Conservation (phyloP, 2,329 filamentous ascomycete genomes). For the Fusarium sp. region DNA sequence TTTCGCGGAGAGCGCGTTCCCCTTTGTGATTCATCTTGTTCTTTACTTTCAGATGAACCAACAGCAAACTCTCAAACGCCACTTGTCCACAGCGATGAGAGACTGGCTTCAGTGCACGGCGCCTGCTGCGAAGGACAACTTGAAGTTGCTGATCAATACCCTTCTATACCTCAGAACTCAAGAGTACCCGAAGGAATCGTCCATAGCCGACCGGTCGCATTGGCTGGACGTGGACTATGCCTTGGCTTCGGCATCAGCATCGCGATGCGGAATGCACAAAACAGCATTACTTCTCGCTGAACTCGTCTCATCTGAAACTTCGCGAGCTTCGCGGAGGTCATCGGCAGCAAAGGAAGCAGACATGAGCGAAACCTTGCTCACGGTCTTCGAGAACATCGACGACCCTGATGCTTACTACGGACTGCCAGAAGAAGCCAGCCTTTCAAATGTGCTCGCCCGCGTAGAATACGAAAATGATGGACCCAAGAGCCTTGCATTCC, state of each 20-base stretch:
- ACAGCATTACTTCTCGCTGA: slow-evolving; percentile 89
- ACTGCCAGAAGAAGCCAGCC: slow-evolving; percentile 81
- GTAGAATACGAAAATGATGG: slow-evolving; percentile 93
- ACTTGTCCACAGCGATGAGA: slow-evolving; percentile 77
- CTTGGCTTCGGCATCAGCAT: slow-evolving; percentile 79
- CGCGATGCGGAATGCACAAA: slow-evolving; percentile 87
- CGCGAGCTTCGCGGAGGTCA: slow-evolving; percentile 76
- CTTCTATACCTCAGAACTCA: slow-evolving; percentile 93
- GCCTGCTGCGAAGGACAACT: slow-evolving; percentile 69
- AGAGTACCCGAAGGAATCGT: slow-evolving; percentile 80
- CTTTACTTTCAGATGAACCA: slow-evolving; percentile 78
- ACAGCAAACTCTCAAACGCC: slow-evolving; percentile 71
- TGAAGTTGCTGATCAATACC: slow-evolving; percentile 81
- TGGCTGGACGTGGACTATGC: slow-evolving; percentile 91
- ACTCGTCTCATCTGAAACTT: slow-evolving; percentile 72
- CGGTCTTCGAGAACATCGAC: slow-evolving; percentile 92
- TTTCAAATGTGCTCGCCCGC: slow-evolving; percentile 83
- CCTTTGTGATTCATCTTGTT: slow-evolving; percentile 88
- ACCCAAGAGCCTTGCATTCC: slow-evolving; percentile 88
- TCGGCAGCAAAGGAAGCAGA: slow-evolving; percentile 70
- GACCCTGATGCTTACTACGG: slow-evolving; percentile 98
- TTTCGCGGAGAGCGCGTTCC: slow-evolving; percentile 83
- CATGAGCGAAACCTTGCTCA: slow-evolving; percentile 79
- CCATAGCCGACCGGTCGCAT: slow-evolving; percentile 81
- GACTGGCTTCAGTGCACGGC: slow-evolving; percentile 70